phyloP scores from a whole-genome alignment of 768 basidiomycete species.

The Xanthoconium purpureum region DNA sequence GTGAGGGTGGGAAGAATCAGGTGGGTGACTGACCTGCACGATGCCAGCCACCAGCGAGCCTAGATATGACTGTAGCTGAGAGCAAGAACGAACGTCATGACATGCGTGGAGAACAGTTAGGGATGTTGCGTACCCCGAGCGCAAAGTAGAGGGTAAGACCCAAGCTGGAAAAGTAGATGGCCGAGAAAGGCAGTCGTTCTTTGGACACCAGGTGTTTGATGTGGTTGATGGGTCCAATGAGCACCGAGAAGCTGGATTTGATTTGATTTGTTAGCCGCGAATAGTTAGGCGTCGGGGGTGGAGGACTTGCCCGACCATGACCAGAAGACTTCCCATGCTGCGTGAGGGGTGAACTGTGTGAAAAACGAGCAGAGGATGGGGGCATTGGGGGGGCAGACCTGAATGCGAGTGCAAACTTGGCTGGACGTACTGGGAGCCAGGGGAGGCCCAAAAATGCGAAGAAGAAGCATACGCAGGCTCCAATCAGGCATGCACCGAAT shows the following conservation, averaged over 20 bases:
- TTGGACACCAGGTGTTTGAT: conserved; percentile 80
- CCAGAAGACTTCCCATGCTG: conserved; percentile 80
- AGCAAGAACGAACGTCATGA: neutral
- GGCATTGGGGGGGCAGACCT: conserved; percentile 58
- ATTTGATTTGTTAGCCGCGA: neutral
- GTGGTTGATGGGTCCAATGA: conserved; percentile 89
- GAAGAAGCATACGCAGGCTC: conserved; percentile 91
- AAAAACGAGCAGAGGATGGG: neutral
- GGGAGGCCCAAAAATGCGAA: conserved; percentile 82
- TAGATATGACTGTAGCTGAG: conserved; percentile 76
- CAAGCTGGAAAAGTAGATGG: conserved; percentile 79
- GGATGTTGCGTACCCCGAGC: conserved; percentile 55
- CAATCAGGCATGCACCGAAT: conserved; percentile 84
- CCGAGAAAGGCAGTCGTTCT: conserved; percentile 82
- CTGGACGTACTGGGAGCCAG: conserved; percentile 66
- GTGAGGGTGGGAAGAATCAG: neutral
- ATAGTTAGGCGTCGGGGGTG: neutral
- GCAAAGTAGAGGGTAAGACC: conserved; percentile 90
- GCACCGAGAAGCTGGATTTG: conserved; percentile 64
- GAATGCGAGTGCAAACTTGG: conserved; percentile 90
- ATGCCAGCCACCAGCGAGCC: conserved; percentile 81
- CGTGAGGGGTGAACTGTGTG: neutral
- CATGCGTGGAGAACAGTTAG: neutral
- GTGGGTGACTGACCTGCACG: conserved; percentile 55
- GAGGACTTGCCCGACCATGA: conserved; percentile 85